Evolutionary conservation across 2,329 filamentous ascomycete species (phyloP), one percentile per base, ranked within the genome.

Genomic region (Nigrospora sphaerica): DNA sequence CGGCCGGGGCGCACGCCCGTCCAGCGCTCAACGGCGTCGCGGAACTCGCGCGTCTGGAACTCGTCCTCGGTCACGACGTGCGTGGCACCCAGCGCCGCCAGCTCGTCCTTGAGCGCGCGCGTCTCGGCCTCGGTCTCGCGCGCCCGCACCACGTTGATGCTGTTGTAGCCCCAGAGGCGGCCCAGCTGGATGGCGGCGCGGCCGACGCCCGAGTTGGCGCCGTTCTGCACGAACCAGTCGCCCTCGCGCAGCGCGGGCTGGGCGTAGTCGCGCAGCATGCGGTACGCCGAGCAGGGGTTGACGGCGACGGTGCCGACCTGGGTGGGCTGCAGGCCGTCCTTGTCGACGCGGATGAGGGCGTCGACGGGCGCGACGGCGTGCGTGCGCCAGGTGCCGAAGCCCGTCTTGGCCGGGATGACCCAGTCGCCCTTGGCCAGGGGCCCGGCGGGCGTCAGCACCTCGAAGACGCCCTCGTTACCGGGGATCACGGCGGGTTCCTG

Each of bases 151-250:
- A 98, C 76, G 62, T 96, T 97, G 66, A 98, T 86, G 61, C 86
- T 95, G 60, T 88, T 85, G 59, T 93, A 78, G 0, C 92, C 92
- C 92, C 91, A 97, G 45, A 89, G 75, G 56, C 71, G 76, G 2
- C 80, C 92, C 2, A 98, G 73, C 69, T 98, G 93, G 53, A 97
- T 93, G 12, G 89, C 92, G 3, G 91, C 87, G 35, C 93, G 75
- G 2, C 93, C 93, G 14, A 98, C 93, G 12, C 90, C 93, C 37
- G 83, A 89, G 67, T 98, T 98, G 35, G 92, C 93, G 9, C 92
- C 93, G 63, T 98, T 98, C 68, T 98, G 93, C 40, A 98, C 83
- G 62, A 96, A 88, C 91, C 92, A 98, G 47, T 95, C 85, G 46
- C 91, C 87, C n/a, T 81, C 78, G 46, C 70, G 70, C 42, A 77